Conservation (phyloP, 495 filamentous ascomycete species). For the Penicillium ochrochloron region DNA sequence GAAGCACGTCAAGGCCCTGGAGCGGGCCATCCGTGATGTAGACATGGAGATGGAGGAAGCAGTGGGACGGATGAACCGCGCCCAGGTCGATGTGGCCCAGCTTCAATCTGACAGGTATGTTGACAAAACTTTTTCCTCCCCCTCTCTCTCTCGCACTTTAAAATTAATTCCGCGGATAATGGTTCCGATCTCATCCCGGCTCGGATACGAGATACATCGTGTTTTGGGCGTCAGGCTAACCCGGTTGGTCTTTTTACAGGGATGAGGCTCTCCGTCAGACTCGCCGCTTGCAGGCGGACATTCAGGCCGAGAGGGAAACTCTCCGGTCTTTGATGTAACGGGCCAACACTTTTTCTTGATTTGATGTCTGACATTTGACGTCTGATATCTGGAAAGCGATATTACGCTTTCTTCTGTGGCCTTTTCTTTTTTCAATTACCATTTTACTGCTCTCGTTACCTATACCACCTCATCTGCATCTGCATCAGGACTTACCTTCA, state of each 20-base stretch:
- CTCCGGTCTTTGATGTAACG: constrained; percentile 47
- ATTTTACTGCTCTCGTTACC: not conserved
- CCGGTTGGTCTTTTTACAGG: constrained; percentile 41
- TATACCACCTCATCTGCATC: constrained; percentile 37
- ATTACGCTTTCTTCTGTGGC: not conserved
- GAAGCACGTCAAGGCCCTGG: constrained; percentile 76
- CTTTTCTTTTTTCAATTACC: not conserved
- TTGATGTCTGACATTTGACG: not conserved
- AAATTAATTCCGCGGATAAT: not conserved
- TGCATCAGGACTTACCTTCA: constrained; percentile 27
- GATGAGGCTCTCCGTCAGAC: constrained; percentile 88
- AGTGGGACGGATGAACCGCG: constrained; percentile 86
- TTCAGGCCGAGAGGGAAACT: constrained; percentile 62
- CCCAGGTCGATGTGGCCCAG: constrained; percentile 92
- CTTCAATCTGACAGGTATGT: constrained; percentile 84
- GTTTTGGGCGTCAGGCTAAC: constrained; percentile 22
- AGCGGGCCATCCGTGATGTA: constrained; percentile 78
- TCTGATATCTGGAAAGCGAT: not conserved
- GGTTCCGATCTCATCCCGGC: constrained; percentile 4
- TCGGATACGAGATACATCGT: constrained; percentile 23
- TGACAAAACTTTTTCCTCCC: constrained; percentile 12
- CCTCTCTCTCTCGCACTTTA: no score
- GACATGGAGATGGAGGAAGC: constrained; percentile 96
- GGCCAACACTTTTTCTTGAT: constrained; percentile 20
- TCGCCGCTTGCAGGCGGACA: constrained; percentile 69